A percentile compares a stretch with the other conserved stretches of the same genome.
phyloP scores from a whole-genome alignment of 805 yeast species.

The Jamesozyma spencerorum region DNA sequence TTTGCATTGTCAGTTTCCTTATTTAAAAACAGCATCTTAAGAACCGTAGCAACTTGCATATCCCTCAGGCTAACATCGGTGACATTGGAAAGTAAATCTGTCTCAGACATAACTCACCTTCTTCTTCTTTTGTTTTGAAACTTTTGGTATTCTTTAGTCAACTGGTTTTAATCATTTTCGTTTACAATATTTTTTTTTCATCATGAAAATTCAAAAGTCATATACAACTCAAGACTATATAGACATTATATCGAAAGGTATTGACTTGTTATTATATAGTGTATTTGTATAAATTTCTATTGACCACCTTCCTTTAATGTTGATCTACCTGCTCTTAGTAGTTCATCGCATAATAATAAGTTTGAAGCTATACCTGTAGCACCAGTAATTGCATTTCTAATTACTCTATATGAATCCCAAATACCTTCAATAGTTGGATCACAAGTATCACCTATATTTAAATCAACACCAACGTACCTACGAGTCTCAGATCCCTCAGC shows the following conservation, averaged over 20 bases:
- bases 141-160: no score
- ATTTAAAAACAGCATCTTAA: slow-evolving; percentile 81
- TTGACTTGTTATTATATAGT: no score
- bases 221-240: no score
- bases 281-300: no score
- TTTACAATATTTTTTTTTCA: no score
- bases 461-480: slow-evolving; percentile 81
- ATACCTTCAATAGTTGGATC: slow-evolving; percentile 91
- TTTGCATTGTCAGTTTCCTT: slow-evolving; percentile 45
- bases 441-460: slow-evolving; percentile 87
- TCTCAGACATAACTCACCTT: not conserved
- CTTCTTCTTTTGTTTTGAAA: no score
- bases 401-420: slow-evolving; percentile 92
- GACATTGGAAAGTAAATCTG: not conserved
- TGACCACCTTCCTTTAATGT: slow-evolving; percentile 59
- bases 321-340: slow-evolving; percentile 92
- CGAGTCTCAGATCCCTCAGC: slow-evolving; percentile 58
- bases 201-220: no score
- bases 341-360: slow-evolving; percentile 86
- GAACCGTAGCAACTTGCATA: slow-evolving; percentile 40
- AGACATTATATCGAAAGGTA: no score
- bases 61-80: slow-evolving; percentile 30
- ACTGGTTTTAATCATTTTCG: no score
- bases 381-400: slow-evolving; percentile 84
- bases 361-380: slow-evolving; percentile 94